Evolutionary conservation across 1,284 basidiomycete species (phyloP), one percentile per base, ranked within the genome.

Genomic region (Acaromyces ingoldii): DNA sequence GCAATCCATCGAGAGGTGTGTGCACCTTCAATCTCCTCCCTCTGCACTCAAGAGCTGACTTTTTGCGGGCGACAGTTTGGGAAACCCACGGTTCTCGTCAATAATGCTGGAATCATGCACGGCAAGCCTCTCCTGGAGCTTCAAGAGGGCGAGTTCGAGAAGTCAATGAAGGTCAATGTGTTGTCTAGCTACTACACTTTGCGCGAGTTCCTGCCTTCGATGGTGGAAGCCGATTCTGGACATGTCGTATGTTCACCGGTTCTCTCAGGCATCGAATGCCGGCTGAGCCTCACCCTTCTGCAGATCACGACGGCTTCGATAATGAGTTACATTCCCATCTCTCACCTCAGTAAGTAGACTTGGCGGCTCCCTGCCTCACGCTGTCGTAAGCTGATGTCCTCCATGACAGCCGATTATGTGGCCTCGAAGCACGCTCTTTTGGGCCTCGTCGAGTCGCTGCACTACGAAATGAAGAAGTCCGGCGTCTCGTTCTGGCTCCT

Each of bases 101-200:
- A 97, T 78, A 97, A 96, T 69, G 93, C 93, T 0, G 93, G 91
- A n/a, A 84, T 96, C 49, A 88, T 89, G 28, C 86, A 91, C 76
- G 91, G 91, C 26, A 91, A 90, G 69, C 79, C 85, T 0, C 78
- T 97, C 22, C 77, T 91, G 3, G 90, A 92, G 67, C 79, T 96
- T 46, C 79, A 79, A 1, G 81, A 86, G 1, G 81, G 83, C 39
- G 91, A 97, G 67, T 77, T 97, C 34, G 79, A 84, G 25, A 63
- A 49, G 13, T 57, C 91, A 0, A 89, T 97, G 67, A 83, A 83
- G 24, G 87, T 91, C 51, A 97, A 98, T 72, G 85, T 87, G 1
- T 77, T 95, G 0, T 82, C 88, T 2, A 89, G 92, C 70, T 96
- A 89, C 75, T 95, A 88, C 85, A 86, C 84, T 3, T 76, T 93